Evolutionary conservation across 139 green algal genomes (phyloP).

Genomic region (Chlorella sp.): DNA sequence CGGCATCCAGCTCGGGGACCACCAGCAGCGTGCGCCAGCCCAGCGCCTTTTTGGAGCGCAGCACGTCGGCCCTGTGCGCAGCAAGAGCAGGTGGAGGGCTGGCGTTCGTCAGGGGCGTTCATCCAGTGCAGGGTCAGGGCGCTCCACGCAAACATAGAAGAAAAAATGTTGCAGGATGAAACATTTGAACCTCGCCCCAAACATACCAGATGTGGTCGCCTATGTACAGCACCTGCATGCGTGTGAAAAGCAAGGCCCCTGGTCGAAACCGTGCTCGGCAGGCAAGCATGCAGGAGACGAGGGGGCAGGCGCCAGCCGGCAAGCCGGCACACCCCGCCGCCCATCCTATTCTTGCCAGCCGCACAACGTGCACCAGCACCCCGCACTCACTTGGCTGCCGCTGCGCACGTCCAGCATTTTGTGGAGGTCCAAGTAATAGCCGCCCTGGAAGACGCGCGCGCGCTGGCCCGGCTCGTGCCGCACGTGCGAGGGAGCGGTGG

Average conservation of each 20-base stretch:
- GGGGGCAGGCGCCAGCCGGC: too few species aligned
- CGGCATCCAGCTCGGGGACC: constrained; percentile 91
- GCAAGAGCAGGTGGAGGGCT: too few species aligned
- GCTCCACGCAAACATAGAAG: too few species aligned
- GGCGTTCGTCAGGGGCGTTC: too few species aligned
- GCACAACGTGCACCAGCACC: neutral
- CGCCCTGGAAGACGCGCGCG: constrained; percentile 78
- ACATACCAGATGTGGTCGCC: constrained; percentile 88
- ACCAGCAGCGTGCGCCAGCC: constrained; percentile 98
- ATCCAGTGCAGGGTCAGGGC: too few species aligned
- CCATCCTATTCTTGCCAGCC: neutral
- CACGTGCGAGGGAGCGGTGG: neutral
- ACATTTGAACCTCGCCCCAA: too few species aligned
- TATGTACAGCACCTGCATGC: constrained; percentile 61
- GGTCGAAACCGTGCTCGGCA: too few species aligned
- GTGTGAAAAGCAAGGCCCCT: too few species aligned
- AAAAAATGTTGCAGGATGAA: too few species aligned
- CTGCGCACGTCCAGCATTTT: constrained; percentile 81
- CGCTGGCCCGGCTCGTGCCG: neutral
- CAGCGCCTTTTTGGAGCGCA: constrained; percentile 82
- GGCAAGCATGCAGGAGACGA: too few species aligned
- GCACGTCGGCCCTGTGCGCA: constrained; percentile 63
- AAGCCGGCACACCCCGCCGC: too few species aligned
- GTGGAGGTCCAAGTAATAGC: constrained; percentile 87
- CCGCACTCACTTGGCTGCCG: constrained; percentile 61